Evolutionary conservation across 1,284 basidiomycete genomes (phyloP), one percentile per base, ranked within the genome.

Genomic region (Papiliotrema laurentii): DNA sequence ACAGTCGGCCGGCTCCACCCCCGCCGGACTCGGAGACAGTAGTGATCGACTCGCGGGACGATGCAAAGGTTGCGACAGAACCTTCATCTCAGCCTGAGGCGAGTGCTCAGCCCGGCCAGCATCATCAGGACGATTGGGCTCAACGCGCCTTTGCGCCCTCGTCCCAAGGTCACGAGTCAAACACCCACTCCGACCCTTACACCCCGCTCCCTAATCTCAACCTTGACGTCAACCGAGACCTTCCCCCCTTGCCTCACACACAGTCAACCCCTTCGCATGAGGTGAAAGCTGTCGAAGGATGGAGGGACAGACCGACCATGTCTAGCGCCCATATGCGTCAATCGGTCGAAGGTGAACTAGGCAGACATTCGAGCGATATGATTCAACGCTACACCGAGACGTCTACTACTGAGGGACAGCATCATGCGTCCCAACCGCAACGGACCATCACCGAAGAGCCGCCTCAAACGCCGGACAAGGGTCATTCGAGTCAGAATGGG

Each of bases 1-100:
- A 37, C 18, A 13, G 18, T 31, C 37, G 46, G 19, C 46, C 46
- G 4, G 46, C 46, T 19, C 46, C 46, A 4, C 46, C 46, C 3
- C 46, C 46, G 5, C 46, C 46, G 3, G 25, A 14, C 9, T 19
- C 11, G 13, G 21, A 19, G 5, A 35, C 31, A 11, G 43, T 28
- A 31, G 34, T 43, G 28, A 43, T 43, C 11, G 41, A 43, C 18
- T 18, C 9, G 9, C 5, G 14, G n/a, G 25, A 22, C 22, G 19
- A 22, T 36, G 30, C 16, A 16, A 31, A 31, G 9, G 16, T 9
- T 31, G 30, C 30, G 30, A 31, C 30, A 16, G 30, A 16, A 31
- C 30, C 16, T 16, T 31, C 30, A 9, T 16, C 10, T 31, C 30
- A 9, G 30, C 30, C 30, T 31, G n/a, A n/a, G n/a, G n/a, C n/a